phyloP scores from a whole-genome alignment of 345 rosid species.

The Geranium brycei region DNA sequence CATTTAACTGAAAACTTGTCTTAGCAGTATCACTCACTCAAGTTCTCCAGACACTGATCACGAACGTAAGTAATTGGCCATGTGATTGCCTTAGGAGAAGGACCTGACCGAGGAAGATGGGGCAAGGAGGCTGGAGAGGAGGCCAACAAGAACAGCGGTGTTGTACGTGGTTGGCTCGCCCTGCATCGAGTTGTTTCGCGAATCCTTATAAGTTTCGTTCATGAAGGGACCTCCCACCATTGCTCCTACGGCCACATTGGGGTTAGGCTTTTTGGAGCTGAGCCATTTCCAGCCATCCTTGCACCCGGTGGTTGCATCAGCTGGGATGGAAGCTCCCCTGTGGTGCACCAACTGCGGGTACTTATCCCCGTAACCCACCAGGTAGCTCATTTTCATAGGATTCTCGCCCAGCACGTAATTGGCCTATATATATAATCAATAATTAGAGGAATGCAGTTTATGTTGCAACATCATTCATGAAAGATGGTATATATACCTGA shows the following conservation, averaged over 20 bases:
- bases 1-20: background rate
- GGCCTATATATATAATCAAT: conserved; percentile 17
- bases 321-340: conserved; percentile 84
- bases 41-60: background rate
- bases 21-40: background rate
- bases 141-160: conserved; percentile 62
- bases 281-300: conserved; percentile 75
- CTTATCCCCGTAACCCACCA: conserved; percentile 44
- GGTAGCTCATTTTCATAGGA: conserved; percentile 51
- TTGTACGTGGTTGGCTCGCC: conserved; percentile 73
- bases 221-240: conserved; percentile 79
- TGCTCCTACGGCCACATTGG: conserved; percentile 69
- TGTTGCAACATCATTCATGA: too few relatives aligned
- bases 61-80: background rate
- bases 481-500: conserved; percentile 31
- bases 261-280: conserved; percentile 46
- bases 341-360: conserved; percentile 72
- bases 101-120: conserved; percentile 39
- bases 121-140: conserved; percentile 54
- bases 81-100: conserved; percentile 18
- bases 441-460: too few relatives aligned
- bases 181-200: conserved; percentile 57
- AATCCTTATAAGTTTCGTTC: conserved; percentile 52
- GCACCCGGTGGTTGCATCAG: conserved; percentile 40
- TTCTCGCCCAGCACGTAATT: conserved; percentile 51